Evolutionary conservation across 768 basidiomycete species (phyloP), one percentile per base, ranked within the genome.

Genomic region (Kondoa subrosea): DNA sequence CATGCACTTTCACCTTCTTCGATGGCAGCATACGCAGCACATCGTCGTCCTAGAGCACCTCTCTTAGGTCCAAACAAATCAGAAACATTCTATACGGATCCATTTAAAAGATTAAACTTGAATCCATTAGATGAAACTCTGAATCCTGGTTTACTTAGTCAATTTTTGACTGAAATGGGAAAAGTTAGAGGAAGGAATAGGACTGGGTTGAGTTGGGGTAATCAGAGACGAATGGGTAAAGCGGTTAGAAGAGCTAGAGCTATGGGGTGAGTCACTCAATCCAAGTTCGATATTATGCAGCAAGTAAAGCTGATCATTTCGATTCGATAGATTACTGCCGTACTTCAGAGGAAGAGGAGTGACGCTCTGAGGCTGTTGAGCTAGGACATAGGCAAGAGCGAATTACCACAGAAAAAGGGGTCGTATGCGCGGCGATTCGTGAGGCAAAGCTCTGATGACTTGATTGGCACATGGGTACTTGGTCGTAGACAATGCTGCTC

Each of bases 231-330:
- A 69, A 72, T 93, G 2, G 87, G 83, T 68, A 89, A 90, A 77
- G 88, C 91, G 57, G 86, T 95, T 67, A 84, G 87, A 58, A 80
- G 92, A 68, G 87, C 91, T 68, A 88, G 86, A 78, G 86, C 86
- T 82, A 91, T 93, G 87, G 91, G 92, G 14, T 32, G 27, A 33
- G 27, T 56, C 75, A 89, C 67, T 83, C 93, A 65, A 87, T 59
- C 31, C 58, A 26, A 25, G 4, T n/a, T 56, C 58, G 58, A 15
- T 27, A 14, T 59, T 8, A 27, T 31, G 58, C 4, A 15, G 58
- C 8, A 14, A 59, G 25, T 4, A 25, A 25, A 27, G 58, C 30
- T 25, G 21, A 31, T 59, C 8, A 15, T 59, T 14, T 59, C 25
- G 14, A 15, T 8, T 59, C n/a, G 25, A 25, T 27, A 31, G 58